A percentile compares a stretch with the other conserved stretches of the same genome.
phyloP scores from a whole-genome alignment of 2,329 filamentous ascomycete genomes.

The Paraphoma sp. region DNA sequence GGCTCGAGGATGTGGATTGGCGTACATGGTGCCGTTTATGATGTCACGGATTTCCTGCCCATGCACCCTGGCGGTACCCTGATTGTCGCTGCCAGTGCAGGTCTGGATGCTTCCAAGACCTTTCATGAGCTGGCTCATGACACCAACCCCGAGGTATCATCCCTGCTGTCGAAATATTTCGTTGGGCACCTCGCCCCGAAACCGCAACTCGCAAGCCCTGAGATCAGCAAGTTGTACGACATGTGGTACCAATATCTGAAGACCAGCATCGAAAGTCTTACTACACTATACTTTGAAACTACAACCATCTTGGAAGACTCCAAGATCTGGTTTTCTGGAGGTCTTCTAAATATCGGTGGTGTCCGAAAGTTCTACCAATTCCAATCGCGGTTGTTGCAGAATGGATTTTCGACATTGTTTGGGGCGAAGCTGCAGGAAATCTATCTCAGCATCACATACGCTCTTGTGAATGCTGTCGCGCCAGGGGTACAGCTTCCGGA shows the following conservation, averaged over 20 bases:
- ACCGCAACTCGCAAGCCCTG: constrained; percentile 53
- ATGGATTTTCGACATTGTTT: constrained; percentile 59
- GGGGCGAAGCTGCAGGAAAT: constrained; percentile 61
- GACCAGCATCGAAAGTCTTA: constrained; percentile 59
- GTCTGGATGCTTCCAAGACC: constrained; percentile 60
- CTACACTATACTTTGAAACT: constrained; percentile 62
- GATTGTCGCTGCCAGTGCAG: constrained; percentile 62
- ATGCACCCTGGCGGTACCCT: constrained; percentile 63
- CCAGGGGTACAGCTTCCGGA: constrained; percentile 50
- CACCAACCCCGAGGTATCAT: constrained; percentile 61
- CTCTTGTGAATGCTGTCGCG: constrained; percentile 52
- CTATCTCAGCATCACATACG: constrained; percentile 61
- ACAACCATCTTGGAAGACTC: constrained; percentile 57
- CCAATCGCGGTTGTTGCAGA: constrained; percentile 59
- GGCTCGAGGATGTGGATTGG: constrained; percentile 59
- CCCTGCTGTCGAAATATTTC: constrained; percentile 62
- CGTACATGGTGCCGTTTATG: constrained; percentile 62
- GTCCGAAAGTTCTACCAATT: constrained; percentile 62
- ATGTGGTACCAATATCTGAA: constrained; percentile 60
- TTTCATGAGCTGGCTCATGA: constrained; percentile 64
- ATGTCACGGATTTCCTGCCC: constrained; percentile 59
- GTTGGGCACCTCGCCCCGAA: constrained; percentile 60
- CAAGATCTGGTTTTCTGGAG: constrained; percentile 56
- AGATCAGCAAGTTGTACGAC: constrained; percentile 57
- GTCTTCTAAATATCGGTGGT: constrained; percentile 58